Evolutionary conservation across 805 yeast genomes (phyloP).

Genomic region (Barnettozyma populi): DNA sequence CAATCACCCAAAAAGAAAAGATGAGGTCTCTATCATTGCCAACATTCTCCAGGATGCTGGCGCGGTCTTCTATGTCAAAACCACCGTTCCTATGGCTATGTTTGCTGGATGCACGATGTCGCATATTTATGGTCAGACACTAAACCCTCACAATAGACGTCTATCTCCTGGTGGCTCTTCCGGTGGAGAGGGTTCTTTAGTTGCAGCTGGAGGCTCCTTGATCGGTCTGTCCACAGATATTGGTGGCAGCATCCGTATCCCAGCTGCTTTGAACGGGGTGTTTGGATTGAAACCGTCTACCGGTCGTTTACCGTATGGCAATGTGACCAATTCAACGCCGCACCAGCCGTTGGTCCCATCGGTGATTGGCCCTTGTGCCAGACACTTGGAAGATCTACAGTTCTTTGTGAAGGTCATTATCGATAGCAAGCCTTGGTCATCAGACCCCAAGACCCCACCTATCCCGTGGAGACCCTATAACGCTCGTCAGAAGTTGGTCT

Average conservation of each 20-base stretch:
- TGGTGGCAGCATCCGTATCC: conserved; percentile 65
- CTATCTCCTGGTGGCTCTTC: conserved; percentile 69
- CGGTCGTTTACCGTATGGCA: conserved; percentile 38
- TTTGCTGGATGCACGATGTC: conserved; percentile 65
- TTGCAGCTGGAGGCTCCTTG: conserved; percentile 54
- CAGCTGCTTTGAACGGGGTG: conserved; percentile 58
- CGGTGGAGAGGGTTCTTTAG: conserved; percentile 64
- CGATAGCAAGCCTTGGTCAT: conserved; percentile 50
- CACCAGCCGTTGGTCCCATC: conserved; percentile 43
- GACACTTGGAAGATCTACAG: conserved; percentile 58
- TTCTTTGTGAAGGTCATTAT: conserved; percentile 53
- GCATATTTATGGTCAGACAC: conserved; percentile 51
- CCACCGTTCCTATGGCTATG: conserved; percentile 61
- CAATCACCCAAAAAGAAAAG: conserved; percentile 11
- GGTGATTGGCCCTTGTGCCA: conserved; percentile 64
- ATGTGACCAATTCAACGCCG: conserved; percentile 15
- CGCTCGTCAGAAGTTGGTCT: conserved; percentile 29
- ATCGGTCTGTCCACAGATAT: conserved; percentile 65
- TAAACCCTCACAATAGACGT: conserved; percentile 50
- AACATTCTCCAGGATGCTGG: conserved; percentile 29
- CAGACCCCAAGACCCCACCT: conserved; percentile 45
- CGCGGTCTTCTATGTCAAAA: conserved; percentile 58
- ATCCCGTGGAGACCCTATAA: conserved; percentile 41
- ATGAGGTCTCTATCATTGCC: conserved; percentile 42
- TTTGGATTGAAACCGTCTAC: conserved; percentile 61